Base-by-base conservation (phyloP, 257 asterid species). In the Penstemon eatonii region DNA sequence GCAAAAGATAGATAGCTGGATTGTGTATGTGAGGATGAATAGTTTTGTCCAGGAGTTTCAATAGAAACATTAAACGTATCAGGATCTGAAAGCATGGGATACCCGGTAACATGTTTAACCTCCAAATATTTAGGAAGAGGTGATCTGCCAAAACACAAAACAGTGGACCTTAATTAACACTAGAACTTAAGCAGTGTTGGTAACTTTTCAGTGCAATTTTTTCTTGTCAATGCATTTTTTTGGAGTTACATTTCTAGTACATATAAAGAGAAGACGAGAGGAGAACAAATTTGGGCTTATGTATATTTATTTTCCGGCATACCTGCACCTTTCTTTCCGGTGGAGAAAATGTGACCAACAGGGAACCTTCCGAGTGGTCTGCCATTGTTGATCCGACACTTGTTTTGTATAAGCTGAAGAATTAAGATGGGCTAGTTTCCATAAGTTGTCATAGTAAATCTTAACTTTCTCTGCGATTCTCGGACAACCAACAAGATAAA, bases 291-390 rank as follows among this genome's bases (percentile, higher is more conserved):
- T 41, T 1, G 33, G 33, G 33, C 2, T 25, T 25, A 9, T 25
- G 61, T 1, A 25, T 25, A 53, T 55, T 40, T 50, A n/a, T 12
- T 68, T 53, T 41, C 39, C 44, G 7, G 56, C 84, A 8, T 81
- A 91, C 97, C 86, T 85, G 87, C 97, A 91, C 71, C 96, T 73
- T 61, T 78, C 84, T 71, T 76, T 77, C 2, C 65, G 78, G 61
- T 52, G 77, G 51, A 88, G 81, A 76, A 85, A 86, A 74, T 82
- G 89, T 19, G 97, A 91, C 97, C 97, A 91, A 75, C 95, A 91
- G 8, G 96, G 97, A 64, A 88, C 89, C 75, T 76, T 85, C n/a
- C 97, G 84, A 49, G 61, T 68, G 46, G 75, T 76, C 84, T 91
- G 97, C 95, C 97, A 91, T 67, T 81, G 89, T 46, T 85, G 77